Percentiles rank a stretch among this genome's conserved stretches.
Conservation (phyloP, 306 rosid genomes). For the Corylus heterophylla region DNA sequence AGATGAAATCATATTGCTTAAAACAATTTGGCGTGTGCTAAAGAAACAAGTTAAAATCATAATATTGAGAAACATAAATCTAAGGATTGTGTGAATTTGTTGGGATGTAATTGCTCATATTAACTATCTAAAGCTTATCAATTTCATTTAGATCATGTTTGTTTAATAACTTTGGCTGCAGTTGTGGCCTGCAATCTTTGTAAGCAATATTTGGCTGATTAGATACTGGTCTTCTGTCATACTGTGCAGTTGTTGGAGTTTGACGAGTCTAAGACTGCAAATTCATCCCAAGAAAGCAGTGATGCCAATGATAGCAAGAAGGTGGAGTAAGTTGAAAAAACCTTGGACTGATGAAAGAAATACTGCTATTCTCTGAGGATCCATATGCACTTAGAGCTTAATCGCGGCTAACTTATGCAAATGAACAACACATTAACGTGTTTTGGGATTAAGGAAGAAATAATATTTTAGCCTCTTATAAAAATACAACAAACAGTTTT, state of each 20-base stretch:
- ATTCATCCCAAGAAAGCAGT: conserved; percentile 50
- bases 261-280: conserved; percentile 72
- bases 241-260: conserved; percentile 75
- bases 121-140: not conserved
- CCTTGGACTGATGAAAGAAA: conserved; percentile 15
- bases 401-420: conserved; percentile 45
- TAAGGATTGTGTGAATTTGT: not conserved
- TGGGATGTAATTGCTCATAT: not conserved
- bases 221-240: conserved; percentile 18
- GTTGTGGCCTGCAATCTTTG: not conserved
- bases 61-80: not conserved
- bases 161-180: not conserved
- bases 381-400: conserved; percentile 31
- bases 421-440: conserved; percentile 49
- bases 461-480: conserved; percentile 35
- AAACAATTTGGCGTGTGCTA: no score
- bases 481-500: not conserved
- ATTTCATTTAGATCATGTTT: not conserved
- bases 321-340: conserved; percentile 50
- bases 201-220: conserved; percentile 9
- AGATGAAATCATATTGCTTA: no score
- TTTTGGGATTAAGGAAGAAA: conserved; percentile 43
- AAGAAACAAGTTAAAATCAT: not conserved
- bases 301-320: conserved; percentile 60
- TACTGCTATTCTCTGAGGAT: conserved; percentile 28